These are phyloP conservation scores for Furcasterigmium sp. DNA, from an alignment of 2,329 filamentous ascomycete species.

Conservation along the genomic window DNA sequence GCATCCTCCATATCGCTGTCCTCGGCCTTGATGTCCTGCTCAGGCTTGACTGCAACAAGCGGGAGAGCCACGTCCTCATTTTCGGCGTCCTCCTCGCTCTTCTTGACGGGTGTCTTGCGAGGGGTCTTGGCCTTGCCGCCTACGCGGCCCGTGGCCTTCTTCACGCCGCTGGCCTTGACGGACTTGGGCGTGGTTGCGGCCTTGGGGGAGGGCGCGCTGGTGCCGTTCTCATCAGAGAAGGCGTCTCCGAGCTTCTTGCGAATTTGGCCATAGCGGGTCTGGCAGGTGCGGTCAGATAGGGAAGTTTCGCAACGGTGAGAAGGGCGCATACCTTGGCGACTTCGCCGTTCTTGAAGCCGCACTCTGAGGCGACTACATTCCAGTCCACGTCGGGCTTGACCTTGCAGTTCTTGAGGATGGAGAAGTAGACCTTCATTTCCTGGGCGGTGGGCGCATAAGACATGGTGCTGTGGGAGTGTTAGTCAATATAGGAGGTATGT, in stretches of 20 bases:
- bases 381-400: slow-evolving; percentile 43
- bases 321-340: slow-evolving; percentile 35
- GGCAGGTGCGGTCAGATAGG: neutral
- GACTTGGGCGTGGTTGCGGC: neutral
- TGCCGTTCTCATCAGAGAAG: neutral
- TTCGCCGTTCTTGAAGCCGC: slow-evolving; percentile 37
- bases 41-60: no score
- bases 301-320: neutral
- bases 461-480: neutral
- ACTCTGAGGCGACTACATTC: slow-evolving; percentile 34
- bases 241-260: slow-evolving; percentile 35
- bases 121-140: slow-evolving; percentile 11
- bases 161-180: slow-evolving; percentile 9
- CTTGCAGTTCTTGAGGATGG: slow-evolving; percentile 36
- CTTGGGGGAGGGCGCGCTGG: slow-evolving; percentile 4
- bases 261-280: slow-evolving; percentile 45
- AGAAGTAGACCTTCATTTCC: slow-evolving; percentile 39
- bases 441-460: neutral
- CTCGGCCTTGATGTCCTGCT: no score
- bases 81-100: no score
- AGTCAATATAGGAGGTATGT: no score
- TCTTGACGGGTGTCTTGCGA: neutral
- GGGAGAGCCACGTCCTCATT: no score
- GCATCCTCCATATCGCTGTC: no score
- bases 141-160: slow-evolving; percentile 10